Percentiles rank a stretch among this genome's conserved stretches.
phyloP scores from a whole-genome alignment of 2,329 filamentous ascomycete species.

The Neophaeococcomyces mojaviensis region DNA sequence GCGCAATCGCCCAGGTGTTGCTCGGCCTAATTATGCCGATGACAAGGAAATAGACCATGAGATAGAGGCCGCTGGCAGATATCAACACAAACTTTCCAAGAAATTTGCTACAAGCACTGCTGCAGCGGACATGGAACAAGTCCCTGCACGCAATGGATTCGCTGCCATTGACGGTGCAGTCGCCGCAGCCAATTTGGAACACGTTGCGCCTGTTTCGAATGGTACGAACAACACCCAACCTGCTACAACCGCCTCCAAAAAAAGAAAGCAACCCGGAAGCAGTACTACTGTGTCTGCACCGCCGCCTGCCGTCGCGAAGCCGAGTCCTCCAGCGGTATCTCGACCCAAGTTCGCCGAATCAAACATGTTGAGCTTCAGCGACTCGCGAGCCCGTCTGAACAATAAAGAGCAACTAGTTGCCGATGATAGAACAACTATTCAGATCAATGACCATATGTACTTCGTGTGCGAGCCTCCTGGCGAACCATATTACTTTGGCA shows the following conservation, averaged over 20 bases:
- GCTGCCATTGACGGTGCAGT: conserved; percentile 11
- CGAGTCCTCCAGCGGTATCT: conserved; percentile 25
- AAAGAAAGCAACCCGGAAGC: conserved; percentile 67
- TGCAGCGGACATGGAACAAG: conserved; percentile 32
- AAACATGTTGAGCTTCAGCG: conserved; percentile 85
- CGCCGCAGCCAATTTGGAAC: background rate
- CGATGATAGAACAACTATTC: conserved; percentile 80
- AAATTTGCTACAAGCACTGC: conserved; percentile 25
- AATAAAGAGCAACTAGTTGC: conserved; percentile 68
- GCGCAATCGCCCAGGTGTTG: conserved; percentile 71
- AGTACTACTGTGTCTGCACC: conserved; percentile 30
- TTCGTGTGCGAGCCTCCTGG: conserved; percentile 94
- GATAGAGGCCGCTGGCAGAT: conserved; percentile 52
- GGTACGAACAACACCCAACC: conserved; percentile 28
- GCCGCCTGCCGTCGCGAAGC: conserved; percentile 26
- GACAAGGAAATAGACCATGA: conserved; percentile 86
- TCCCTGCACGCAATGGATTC: conserved; percentile 6
- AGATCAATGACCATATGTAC: conserved; percentile 87
- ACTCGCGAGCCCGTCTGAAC: conserved; percentile 59
- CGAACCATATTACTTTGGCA: conserved; percentile 93
- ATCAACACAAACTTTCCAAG: conserved; percentile 24
- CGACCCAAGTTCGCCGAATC: conserved; percentile 45
- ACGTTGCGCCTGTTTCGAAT: background rate
- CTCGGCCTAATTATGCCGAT: conserved; percentile 91
- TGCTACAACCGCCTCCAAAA: conserved; percentile 55